phyloP scores from a whole-genome alignment of 2,329 filamentous ascomycete species.

The Alternaria solani region DNA sequence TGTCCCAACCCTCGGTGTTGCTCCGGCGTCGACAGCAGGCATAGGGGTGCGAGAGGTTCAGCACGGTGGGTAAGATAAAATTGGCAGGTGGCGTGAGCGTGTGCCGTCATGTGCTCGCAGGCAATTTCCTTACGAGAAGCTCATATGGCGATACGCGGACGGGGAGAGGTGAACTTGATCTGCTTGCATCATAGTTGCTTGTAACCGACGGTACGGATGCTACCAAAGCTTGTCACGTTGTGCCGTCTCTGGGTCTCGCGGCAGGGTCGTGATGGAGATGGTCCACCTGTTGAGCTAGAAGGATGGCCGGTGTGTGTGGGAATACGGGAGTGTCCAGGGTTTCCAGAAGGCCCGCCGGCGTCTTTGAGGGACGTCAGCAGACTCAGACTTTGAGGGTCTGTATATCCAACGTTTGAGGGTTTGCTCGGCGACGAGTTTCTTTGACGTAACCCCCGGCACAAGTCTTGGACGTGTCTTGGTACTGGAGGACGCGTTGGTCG shows the following conservation, averaged over 20 bases:
- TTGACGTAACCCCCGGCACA: slow-evolving; percentile 1
- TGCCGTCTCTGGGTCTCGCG: slow-evolving; percentile 5
- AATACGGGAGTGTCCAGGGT: slow-evolving; percentile 13
- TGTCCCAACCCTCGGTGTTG: not conserved
- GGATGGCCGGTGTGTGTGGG: slow-evolving; percentile 6
- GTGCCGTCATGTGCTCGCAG: not conserved
- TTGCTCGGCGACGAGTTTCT: slow-evolving; percentile 2
- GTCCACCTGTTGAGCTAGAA: slow-evolving; percentile 1
- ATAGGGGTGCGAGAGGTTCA: not conserved
- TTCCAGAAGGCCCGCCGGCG: slow-evolving; percentile 1
- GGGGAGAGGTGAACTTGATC: not conserved
- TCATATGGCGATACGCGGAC: slow-evolving; percentile 1
- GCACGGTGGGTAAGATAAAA: not conserved
- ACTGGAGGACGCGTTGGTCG: not conserved
- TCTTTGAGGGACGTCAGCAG: not conserved
- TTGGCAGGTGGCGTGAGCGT: slow-evolving; percentile 9
- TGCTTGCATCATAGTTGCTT: slow-evolving; percentile 14
- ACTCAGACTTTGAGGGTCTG: not conserved
- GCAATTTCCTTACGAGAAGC: slow-evolving; percentile 19
- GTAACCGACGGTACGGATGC: slow-evolving; percentile 18
- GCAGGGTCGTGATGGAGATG: slow-evolving; percentile 1
- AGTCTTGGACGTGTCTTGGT: slow-evolving; percentile 3
- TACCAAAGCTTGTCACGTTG: slow-evolving; percentile 24
- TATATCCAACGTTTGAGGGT: not conserved
- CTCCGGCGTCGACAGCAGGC: not conserved